Base-by-base conservation (phyloP, 495 filamentous ascomycete genomes). In the Xylaria telfairii region DNA sequence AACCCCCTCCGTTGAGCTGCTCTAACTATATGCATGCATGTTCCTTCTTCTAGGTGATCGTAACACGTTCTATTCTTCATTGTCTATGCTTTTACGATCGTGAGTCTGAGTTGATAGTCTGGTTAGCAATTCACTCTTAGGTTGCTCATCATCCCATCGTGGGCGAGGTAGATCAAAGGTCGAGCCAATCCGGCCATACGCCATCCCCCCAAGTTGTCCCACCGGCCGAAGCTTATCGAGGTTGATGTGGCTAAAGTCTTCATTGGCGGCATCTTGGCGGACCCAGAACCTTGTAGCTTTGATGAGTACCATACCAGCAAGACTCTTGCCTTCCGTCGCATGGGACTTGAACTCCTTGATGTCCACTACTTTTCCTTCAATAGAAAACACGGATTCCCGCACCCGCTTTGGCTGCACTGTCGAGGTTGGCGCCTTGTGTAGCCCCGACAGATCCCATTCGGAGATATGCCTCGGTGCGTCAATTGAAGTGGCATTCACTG, bases 221-320 rank as follows among this genome's bases (percentile, higher is more conserved):
- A 93, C 87, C 21, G 92, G 92, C 74, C 85, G 88, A 32, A 94
- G 70, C 10, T 90, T 78, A 57, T 78, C 82, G 32, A 91, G 83
- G 80, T 94, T 90, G 53, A 94, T 84, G 26, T 88, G 71, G 69
- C 87, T 91, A 75, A 83, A 87, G 1, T 90, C 87, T 71, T 91
- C 84, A 70, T 93, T 89, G 12, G 93, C 83, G 9, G 91, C 92
- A 83, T 95, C 92, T 72, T 94, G 92, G 44, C 92, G 79, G 17
- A 88, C 91, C 90, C 91, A 93, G 73, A 95, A 94, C 32, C 87
- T 83, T 28, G 91, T 86, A 0, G 92, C 92, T 78, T 95, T 91
- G 19, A 94, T 83, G 68, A 94, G 88, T 19, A 85, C 89, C 71
- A 93, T 63, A 17, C 89, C 89, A 1, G 90, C 88, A 1, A 90